phyloP scores from a whole-genome alignment of 169 alveolate genomes.

The Cryptosporidium sp. region DNA sequence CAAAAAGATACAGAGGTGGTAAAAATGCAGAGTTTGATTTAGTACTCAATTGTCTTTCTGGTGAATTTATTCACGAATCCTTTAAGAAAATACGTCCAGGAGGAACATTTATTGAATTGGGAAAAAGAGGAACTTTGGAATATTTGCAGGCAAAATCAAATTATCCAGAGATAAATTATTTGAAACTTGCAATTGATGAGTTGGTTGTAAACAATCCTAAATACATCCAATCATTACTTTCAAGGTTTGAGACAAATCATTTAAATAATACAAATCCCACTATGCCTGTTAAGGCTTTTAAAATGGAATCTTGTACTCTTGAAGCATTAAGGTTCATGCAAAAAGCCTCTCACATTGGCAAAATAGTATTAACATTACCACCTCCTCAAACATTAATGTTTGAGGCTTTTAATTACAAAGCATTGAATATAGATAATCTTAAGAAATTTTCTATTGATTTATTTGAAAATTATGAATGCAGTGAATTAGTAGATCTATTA shows the following conservation, averaged over 20 bases:
- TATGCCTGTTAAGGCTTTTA: slow-evolving; percentile 62
- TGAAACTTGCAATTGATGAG: slow-evolving; percentile 46
- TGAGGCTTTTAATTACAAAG: slow-evolving; percentile 11
- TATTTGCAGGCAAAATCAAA: neutral
- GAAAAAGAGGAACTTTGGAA: slow-evolving; percentile 40
- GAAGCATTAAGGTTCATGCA: slow-evolving; percentile 68
- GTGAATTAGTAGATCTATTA: neutral
- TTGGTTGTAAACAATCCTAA: slow-evolving; percentile 34
- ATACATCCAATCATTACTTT: slow-evolving; percentile 30
- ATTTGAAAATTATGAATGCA: neutral
- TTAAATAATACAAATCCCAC: slow-evolving; percentile 11
- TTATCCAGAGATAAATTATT: slow-evolving; percentile 28
- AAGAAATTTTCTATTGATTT: neutral
- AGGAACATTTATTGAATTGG: slow-evolving; percentile 76
- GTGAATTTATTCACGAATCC: slow-evolving; percentile 71
- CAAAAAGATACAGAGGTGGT: slow-evolving; percentile 47
- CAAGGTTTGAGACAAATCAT: neutral
- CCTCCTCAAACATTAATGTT: slow-evolving; percentile 75
- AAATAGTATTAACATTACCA: slow-evolving; percentile 69
- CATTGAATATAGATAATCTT: neutral
- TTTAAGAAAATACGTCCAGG: slow-evolving; percentile 36
- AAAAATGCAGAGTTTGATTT: slow-evolving; percentile 37
- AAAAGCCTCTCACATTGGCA: slow-evolving; percentile 71
- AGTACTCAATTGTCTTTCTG: slow-evolving; percentile 76
- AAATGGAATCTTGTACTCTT: slow-evolving; percentile 66